Conservation (phyloP, 768 basidiomycete genomes). For the Aureoboletus auriporus region DNA sequence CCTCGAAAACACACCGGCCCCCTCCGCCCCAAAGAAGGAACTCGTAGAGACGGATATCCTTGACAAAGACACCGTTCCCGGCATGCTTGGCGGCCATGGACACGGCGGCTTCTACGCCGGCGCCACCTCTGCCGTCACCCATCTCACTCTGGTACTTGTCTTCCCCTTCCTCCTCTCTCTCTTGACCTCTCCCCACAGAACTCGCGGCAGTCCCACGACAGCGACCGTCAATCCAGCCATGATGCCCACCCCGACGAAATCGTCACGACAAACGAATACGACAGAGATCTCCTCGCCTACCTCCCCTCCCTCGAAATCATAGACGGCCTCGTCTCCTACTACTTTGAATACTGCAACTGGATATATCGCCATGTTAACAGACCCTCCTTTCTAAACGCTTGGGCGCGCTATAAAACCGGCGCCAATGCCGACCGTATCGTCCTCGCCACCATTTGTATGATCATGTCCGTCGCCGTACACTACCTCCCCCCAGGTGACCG, state of each 20-base stretch:
- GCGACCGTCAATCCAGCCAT: conserved; percentile 49
- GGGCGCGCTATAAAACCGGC: conserved; percentile 73
- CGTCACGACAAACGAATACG: conserved; percentile 49
- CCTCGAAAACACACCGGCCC: conserved; percentile 21
- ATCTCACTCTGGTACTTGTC: conserved; percentile 53
- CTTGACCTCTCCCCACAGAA: conserved; percentile 31
- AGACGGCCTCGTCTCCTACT: conserved; percentile 69
- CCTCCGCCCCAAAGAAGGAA: conserved; percentile 51
- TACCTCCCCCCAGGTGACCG: conserved; percentile 67
- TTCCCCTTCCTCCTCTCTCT: conserved; percentile 11
- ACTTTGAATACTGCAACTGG: conserved; percentile 88
- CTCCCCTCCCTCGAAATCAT: conserved; percentile 66
- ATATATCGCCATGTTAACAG: conserved; percentile 78
- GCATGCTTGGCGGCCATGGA: conserved; percentile 61
- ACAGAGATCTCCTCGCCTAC: conserved; percentile 64
- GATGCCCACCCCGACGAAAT: conserved; percentile 41
- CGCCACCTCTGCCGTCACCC: conserved; percentile 71
- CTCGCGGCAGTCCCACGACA: conserved; percentile 48
- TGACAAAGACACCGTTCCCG: conserved; percentile 50
- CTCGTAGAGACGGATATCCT: conserved; percentile 42
- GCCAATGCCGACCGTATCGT: conserved; percentile 60
- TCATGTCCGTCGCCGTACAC: conserved; percentile 70
- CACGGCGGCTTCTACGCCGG: conserved; percentile 74
- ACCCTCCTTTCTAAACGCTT: conserved; percentile 54
- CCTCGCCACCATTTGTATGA: conserved; percentile 67